Evolutionary conservation across 176 grass and related monocot species (phyloP).

Genomic region (Phoenix roebelenii): DNA sequence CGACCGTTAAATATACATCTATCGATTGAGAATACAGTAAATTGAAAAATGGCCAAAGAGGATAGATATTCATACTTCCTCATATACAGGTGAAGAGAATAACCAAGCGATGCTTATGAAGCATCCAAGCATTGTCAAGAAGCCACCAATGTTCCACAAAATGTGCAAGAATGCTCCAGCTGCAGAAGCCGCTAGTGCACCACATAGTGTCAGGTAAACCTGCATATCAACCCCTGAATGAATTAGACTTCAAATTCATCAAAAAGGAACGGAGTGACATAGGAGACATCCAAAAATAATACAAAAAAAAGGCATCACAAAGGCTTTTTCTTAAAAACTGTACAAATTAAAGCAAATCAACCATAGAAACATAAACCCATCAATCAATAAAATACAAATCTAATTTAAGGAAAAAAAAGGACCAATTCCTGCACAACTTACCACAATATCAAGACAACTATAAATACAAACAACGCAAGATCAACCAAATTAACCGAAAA

Average conservation of each 20-base stretch:
- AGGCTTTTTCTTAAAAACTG: not conserved
- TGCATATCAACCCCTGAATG: conserved; percentile 5
- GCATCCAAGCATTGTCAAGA: conserved; percentile 71
- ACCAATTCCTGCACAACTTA: no score
- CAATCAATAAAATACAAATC: no score
- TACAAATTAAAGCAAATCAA: not conserved
- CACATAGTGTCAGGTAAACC: conserved; percentile 92
- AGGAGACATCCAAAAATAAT: no score
- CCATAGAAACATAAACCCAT: not conserved
- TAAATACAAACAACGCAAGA: no score
- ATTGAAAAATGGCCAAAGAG: conserved; percentile 1
- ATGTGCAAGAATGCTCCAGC: conserved; percentile 89
- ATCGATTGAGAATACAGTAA: not conserved
- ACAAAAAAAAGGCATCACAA: no score
- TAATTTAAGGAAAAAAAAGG: no score
- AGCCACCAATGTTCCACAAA: conserved; percentile 68
- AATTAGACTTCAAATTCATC: no score
- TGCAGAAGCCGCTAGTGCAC: conserved; percentile 61
- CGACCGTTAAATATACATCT: conserved; percentile 1
- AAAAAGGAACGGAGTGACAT: no score
- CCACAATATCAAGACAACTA: no score
- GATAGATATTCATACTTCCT: conserved; percentile 43
- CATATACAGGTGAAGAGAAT: conserved; percentile 39
- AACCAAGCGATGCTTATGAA: conserved; percentile 52
- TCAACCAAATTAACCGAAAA: no score